Evolutionary conservation across 2,329 filamentous ascomycete genomes (phyloP), one percentile per base, ranked within the genome.

Genomic region (Penicillium sp.): DNA sequence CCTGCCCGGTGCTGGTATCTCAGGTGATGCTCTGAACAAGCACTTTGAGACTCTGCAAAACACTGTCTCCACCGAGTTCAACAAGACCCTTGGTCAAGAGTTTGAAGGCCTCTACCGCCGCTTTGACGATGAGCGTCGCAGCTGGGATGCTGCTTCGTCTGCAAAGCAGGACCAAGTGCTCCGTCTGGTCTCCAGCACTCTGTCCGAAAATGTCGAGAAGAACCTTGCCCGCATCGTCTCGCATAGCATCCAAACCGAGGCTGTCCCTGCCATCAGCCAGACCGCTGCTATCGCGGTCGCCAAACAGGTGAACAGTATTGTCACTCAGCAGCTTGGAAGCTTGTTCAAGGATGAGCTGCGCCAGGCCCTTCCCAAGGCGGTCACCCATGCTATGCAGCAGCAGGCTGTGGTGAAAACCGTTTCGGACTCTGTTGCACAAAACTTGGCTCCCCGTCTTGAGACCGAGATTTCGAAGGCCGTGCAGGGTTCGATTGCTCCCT

Each of bases 191-290:
- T 87, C 84, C 1, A 81, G 76, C 54, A 87, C 85, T 2, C 70
- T 89, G 39, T 82, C 81, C 9, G 83, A 86, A 52, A 88, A 88
- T 49, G 81, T 88, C 23, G 84, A 89, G 68, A 84, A 87, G 61
- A 88, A 88, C 20, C 78, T 96, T 32, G 78, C 83, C 53, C 84
- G 83, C 53, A 88, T 95, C 58, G 84, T 95, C 44, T 81, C 82
- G 41, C 79, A 83, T 42, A 87, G 87, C 67, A 88, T 95, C 57
- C 81, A 88, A 53, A 79, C 83, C 47, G 79, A 83, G 12, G 82
- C 96, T 39, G 76, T 95, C 45, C 92, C 93, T 9, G 78, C 84
- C 28, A 75, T 97, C 49, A 80, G 83, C 35, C 79, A 84, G 44
- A 77, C 84, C 37, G 83, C 88, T 12, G 78, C 81, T 39, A 81